A percentile compares a stretch with the other conserved stretches of the same genome.
Conservation (phyloP, 2,329 filamentous ascomycete species). For the Fusarium decemcellulare region DNA sequence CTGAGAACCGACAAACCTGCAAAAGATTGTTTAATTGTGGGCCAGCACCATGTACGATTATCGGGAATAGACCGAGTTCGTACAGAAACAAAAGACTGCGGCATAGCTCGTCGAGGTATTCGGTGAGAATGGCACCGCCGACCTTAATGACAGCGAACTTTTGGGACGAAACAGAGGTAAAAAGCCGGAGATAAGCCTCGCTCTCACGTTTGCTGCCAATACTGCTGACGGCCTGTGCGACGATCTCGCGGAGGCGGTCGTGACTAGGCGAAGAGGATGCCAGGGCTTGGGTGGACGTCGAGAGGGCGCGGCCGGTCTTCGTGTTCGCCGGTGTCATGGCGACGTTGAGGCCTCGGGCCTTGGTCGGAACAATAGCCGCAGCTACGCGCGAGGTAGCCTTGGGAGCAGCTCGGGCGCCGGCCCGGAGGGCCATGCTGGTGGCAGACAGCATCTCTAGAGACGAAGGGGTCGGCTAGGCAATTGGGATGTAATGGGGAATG, state of each 20-base stretch:
- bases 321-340: no score
- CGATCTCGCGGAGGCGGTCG: slow-evolving; percentile 54
- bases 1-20: no score
- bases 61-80: slow-evolving; percentile 93
- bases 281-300: slow-evolving; percentile 38
- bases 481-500: neutral
- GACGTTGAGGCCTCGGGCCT: slow-evolving; percentile 43
- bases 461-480: neutral
- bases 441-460: no score
- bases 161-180: slow-evolving; percentile 95
- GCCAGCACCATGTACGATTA: slow-evolving; percentile 95
- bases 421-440: neutral
- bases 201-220: slow-evolving; percentile 97
- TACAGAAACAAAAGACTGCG: slow-evolving; percentile 92
- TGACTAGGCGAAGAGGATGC: slow-evolving; percentile 38
- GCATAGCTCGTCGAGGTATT: slow-evolving; percentile 93
- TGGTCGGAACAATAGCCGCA: slow-evolving; percentile 22
- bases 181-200: slow-evolving; percentile 97
- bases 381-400: slow-evolving; percentile 22
- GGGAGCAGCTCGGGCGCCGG: slow-evolving; percentile 33
- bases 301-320: slow-evolving; percentile 43
- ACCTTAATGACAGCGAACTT: slow-evolving; percentile 99
- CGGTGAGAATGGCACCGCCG: slow-evolving; percentile 94
- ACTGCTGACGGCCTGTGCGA: slow-evolving; percentile 81
- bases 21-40: slow-evolving; percentile 50